Percentiles rank a stretch among this genome's conserved stretches.
These are phyloP conservation scores for Aurinia saxatilis DNA, from an alignment of 345 rosid genomes.

Conservation along the genomic window DNA sequence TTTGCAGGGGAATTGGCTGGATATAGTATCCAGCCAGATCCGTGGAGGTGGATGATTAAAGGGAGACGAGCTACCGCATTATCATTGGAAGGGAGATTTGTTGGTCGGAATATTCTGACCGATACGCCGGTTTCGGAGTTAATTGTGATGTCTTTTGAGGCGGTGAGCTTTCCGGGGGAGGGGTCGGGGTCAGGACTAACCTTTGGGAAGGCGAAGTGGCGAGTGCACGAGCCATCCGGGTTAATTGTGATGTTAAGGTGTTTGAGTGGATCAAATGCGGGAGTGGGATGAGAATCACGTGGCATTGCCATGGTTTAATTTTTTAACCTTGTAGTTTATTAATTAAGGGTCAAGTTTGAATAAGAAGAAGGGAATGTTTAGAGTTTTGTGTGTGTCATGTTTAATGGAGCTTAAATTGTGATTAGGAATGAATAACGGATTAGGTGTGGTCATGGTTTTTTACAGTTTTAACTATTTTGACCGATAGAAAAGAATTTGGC, in stretches of 20 bases:
- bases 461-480: neutral
- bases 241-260: conserved; percentile 29
- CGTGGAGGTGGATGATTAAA: conserved; percentile 28
- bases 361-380: neutral
- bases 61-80: conserved; percentile 35
- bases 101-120: conserved; percentile 34
- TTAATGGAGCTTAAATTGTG: conserved; percentile 7
- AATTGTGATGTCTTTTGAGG: conserved; percentile 35
- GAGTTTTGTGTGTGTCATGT: neutral
- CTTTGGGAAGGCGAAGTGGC: conserved; percentile 21
- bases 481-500: neutral
- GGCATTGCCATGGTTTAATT: conserved; percentile 1
- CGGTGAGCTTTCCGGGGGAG: conserved; percentile 14
- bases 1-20: conserved; percentile 9
- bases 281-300: neutral
- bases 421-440: conserved; percentile 19
- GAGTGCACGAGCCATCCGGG: conserved; percentile 33
- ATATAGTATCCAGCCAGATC: conserved; percentile 26
- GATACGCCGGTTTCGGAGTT: conserved; percentile 18
- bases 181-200: conserved; percentile 15
- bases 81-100: conserved; percentile 24
- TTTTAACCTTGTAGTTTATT: neutral
- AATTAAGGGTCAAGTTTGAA: neutral
- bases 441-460: conserved; percentile 4
- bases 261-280: conserved; percentile 29